Conservation (phyloP, 345 rosid genomes). For the Kandelia obovata region DNA sequence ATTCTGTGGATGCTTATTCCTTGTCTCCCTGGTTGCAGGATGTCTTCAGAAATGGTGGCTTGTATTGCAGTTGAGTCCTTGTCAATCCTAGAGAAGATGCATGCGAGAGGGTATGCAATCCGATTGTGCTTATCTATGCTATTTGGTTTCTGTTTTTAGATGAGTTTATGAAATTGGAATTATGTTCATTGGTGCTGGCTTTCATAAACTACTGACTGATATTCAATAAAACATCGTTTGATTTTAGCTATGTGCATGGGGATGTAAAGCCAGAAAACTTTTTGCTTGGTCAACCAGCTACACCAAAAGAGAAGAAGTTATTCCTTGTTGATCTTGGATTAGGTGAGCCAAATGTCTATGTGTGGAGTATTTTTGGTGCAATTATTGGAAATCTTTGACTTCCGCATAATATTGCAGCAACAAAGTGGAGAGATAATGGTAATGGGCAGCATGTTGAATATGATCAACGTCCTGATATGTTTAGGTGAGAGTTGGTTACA, state of each 20-base stretch:
- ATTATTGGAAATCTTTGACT: slow-evolving; percentile 17
- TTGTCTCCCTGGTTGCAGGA: slow-evolving; percentile 12
- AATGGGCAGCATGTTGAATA: slow-evolving; percentile 32
- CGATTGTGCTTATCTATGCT: not conserved
- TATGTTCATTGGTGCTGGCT: not conserved
- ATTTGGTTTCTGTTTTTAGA: not conserved
- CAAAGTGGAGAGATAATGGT: slow-evolving; percentile 30
- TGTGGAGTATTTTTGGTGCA: not conserved
- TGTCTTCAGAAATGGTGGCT: slow-evolving; percentile 36
- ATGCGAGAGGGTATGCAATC: slow-evolving; percentile 27
- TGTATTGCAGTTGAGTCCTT: slow-evolving; percentile 36
- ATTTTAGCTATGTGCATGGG: slow-evolving; percentile 34
- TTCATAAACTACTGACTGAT: not conserved
- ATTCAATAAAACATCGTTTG: not conserved
- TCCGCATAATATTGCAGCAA: slow-evolving; percentile 24
- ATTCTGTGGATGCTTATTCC: not conserved
- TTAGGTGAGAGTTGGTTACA: slow-evolving; percentile 20
- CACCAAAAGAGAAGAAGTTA: slow-evolving; percentile 33
- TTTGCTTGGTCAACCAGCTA: slow-evolving; percentile 33
- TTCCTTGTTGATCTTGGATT: slow-evolving; percentile 34
- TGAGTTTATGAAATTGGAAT: not conserved
- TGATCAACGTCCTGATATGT: slow-evolving; percentile 38
- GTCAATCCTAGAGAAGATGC: slow-evolving; percentile 37
- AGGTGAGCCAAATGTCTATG: slow-evolving; percentile 25
- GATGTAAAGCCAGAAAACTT: slow-evolving; percentile 40